Conservation (phyloP, 73 alveolate species). For the Uronychia setigera region DNA sequence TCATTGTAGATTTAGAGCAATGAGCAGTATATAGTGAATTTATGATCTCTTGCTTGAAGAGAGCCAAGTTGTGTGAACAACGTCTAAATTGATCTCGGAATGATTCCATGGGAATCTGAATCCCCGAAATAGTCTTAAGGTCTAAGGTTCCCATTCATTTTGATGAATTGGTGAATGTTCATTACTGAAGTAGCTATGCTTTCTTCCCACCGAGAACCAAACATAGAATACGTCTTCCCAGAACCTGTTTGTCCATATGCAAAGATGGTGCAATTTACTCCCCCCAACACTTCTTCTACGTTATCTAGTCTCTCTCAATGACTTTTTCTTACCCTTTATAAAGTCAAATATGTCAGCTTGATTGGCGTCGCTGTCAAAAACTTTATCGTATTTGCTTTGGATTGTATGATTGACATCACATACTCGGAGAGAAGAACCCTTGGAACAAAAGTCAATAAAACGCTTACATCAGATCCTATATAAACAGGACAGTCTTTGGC, state of each 20-base stretch:
- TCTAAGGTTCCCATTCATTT: background rate
- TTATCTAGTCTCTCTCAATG: conserved; percentile 2
- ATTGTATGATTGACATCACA: conserved; percentile 32
- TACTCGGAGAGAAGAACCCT: conserved; percentile 26
- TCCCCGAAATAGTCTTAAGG: conserved; percentile 14
- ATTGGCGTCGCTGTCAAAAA: conserved; percentile 18
- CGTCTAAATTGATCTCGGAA: conserved; percentile 48
- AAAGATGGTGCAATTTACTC: conserved; percentile 58
- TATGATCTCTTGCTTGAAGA: background rate
- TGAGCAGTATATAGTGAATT: conserved; percentile 64
- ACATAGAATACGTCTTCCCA: conserved; percentile 73
- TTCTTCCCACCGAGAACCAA: conserved; percentile 59
- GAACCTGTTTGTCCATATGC: conserved; percentile 72
- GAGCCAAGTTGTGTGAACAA: conserved; percentile 5
- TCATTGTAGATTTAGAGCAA: conserved; percentile 76
- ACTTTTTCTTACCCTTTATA: conserved; percentile 17
- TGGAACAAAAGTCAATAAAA: background rate
- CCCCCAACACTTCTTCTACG: conserved; percentile 34
- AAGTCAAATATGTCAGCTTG: conserved; percentile 29
- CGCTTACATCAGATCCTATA: background rate
- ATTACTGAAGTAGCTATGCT: background rate
- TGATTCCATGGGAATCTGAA: conserved; percentile 31
- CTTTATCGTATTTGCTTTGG: conserved; percentile 42
- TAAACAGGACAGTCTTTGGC: conserved; percentile 17
- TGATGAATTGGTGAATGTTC: background rate